These are phyloP conservation scores for Alternaria gansuensis DNA, from an alignment of 2,329 filamentous ascomycete species.

Conservation along the genomic window DNA sequence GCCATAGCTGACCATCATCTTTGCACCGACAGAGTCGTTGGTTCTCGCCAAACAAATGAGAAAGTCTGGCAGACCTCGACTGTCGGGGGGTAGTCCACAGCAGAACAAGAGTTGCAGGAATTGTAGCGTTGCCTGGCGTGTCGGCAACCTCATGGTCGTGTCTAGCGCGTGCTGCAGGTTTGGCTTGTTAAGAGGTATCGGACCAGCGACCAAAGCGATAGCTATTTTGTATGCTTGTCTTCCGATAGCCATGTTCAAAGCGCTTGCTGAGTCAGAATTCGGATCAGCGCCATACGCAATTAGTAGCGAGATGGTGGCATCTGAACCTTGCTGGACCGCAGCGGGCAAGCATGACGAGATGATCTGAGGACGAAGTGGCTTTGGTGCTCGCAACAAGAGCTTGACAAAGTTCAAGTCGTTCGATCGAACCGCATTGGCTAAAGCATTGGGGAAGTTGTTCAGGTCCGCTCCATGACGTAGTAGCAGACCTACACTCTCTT, in stretches of 20 bases:
- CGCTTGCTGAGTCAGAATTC: constrained; percentile 47
- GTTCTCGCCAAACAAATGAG: constrained; percentile 42
- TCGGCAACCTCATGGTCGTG: constrained; percentile 42
- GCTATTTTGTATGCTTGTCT: constrained; percentile 43
- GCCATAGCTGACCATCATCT: constrained; percentile 44
- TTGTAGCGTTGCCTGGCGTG: constrained; percentile 37
- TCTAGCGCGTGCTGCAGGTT: constrained; percentile 46
- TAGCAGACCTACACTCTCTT: constrained; percentile 45
- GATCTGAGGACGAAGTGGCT: constrained; percentile 41
- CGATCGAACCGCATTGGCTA: constrained; percentile 45
- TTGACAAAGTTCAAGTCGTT: constrained; percentile 44
- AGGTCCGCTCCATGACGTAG: constrained; percentile 49
- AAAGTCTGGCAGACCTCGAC: constrained; percentile 39
- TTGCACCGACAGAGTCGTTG: constrained; percentile 42
- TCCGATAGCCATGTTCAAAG: constrained; percentile 45
- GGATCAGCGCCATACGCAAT: constrained; percentile 48
- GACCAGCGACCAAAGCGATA: constrained; percentile 42
- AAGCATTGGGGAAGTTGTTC: constrained; percentile 43
- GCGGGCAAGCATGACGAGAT: constrained; percentile 46
- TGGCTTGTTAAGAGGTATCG: constrained; percentile 31
- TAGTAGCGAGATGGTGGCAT: constrained; percentile 41
- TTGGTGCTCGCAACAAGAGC: constrained; percentile 46
- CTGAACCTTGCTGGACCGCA: constrained; percentile 47
- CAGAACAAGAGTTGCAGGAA: constrained; percentile 48
- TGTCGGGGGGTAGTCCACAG: constrained; percentile 44